A percentile compares a stretch with the other conserved stretches of the same genome.
Evolutionary conservation across 78 protist species (phyloP).

Genomic region (slime mould (Dictyostelium discoideum)): dicty_2.7 NC_007090.3:164501-165000

Average conservation of each 20-base stretch:
- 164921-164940: background rate
- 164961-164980: conserved; percentile 67
- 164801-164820: too few species aligned
- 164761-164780: background rate
- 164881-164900: background rate
- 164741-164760: background rate
- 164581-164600: background rate
- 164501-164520: conserved; percentile 4
- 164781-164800: background rate
- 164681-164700: conserved; percentile 8
- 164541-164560: conserved; percentile 22
- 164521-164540: conserved; percentile 5
- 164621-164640: background rate
- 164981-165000: conserved; percentile 12
- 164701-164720: background rate
- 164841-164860: background rate
- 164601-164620: background rate
- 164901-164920: conserved; percentile 67
- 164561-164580: conserved; percentile 52
- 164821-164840: background rate
- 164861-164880: background rate
- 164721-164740: conserved; percentile 12
- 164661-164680: conserved; percentile 54
- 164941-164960: background rate
- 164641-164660: conserved; percentile 10